A percentile compares a stretch with the other conserved stretches of the same genome.
Evolutionary conservation across 208 protist species (phyloP).

Genomic region (Leishmania major): DNA sequence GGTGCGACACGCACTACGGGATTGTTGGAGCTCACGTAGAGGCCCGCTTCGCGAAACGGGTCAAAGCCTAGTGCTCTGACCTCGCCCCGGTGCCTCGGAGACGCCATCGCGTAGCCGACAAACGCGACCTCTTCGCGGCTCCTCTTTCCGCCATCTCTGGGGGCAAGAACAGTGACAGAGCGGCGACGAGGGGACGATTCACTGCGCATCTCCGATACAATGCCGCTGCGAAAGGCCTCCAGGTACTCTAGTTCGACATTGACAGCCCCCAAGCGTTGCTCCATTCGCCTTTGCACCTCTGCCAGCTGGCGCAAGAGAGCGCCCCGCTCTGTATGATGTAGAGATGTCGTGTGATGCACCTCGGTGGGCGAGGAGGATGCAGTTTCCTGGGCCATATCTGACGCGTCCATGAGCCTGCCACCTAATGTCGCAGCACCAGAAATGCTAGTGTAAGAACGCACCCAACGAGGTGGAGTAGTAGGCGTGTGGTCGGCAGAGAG

Average conservation of each 20-base stretch:
- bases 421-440: not conserved
- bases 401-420: not conserved
- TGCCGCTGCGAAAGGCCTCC: constrained; percentile 12
- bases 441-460: not conserved
- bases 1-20: constrained; percentile 8
- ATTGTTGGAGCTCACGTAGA: constrained; percentile 16
- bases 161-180: not conserved
- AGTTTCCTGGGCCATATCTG: not conserved
- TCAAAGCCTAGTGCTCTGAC: not conserved
- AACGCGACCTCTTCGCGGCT: not conserved
- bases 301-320: constrained; percentile 1
- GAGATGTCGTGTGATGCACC: not conserved
- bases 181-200: not conserved
- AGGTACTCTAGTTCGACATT: constrained; percentile 8
- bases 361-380: not conserved
- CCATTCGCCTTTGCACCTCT: not conserved
- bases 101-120: not conserved
- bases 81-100: not conserved
- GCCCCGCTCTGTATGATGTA: not conserved
- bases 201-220: not conserved
- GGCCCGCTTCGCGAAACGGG: constrained; percentile 22
- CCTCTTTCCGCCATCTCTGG: not conserved
- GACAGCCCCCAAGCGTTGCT: constrained; percentile 6
- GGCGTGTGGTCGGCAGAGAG: not conserved
- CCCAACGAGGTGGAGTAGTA: not conserved